Conservation (phyloP, 176 grass and related monocot species). For the Pharus latifolius region DNA sequence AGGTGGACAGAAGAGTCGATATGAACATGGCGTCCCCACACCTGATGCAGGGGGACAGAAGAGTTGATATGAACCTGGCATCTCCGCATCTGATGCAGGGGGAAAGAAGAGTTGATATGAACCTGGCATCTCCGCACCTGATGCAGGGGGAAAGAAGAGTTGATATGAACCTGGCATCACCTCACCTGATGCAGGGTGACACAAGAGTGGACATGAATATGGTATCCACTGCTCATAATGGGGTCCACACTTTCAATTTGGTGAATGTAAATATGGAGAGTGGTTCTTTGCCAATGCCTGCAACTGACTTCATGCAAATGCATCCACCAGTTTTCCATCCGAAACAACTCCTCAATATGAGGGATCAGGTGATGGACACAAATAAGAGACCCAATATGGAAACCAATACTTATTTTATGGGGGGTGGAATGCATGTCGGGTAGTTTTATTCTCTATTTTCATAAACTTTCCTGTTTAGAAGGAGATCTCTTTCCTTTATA, state of each 20-base stretch:
- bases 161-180: slow-evolving; percentile 34
- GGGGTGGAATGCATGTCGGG: slow-evolving; percentile 54
- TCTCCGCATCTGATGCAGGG: slow-evolving; percentile 32
- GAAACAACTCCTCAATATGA: slow-evolving; percentile 38
- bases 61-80: slow-evolving; percentile 47
- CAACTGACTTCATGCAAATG: slow-evolving; percentile 64
- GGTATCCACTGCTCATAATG: slow-evolving; percentile 40
- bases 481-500: background rate
- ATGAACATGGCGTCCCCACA: slow-evolving; percentile 30
- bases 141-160: slow-evolving; percentile 31
- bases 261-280: slow-evolving; percentile 47
- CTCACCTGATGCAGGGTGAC: slow-evolving; percentile 27
- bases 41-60: slow-evolving; percentile 33
- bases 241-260: slow-evolving; percentile 37
- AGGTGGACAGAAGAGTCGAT: slow-evolving; percentile 29
- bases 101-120: slow-evolving; percentile 33
- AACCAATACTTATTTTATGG: slow-evolving; percentile 45
- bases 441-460: slow-evolving; percentile 22
- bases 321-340: slow-evolving; percentile 40
- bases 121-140: slow-evolving; percentile 21
- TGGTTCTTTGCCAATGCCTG: slow-evolving; percentile 36
- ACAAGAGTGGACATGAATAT: slow-evolving; percentile 44
- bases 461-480: slow-evolving; percentile 13
- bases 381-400: slow-evolving; percentile 60
- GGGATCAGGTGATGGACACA: slow-evolving; percentile 43